Conservation (phyloP, 2,329 filamentous ascomycete genomes). For the Colletotrichum lindemuthianum region DNA sequence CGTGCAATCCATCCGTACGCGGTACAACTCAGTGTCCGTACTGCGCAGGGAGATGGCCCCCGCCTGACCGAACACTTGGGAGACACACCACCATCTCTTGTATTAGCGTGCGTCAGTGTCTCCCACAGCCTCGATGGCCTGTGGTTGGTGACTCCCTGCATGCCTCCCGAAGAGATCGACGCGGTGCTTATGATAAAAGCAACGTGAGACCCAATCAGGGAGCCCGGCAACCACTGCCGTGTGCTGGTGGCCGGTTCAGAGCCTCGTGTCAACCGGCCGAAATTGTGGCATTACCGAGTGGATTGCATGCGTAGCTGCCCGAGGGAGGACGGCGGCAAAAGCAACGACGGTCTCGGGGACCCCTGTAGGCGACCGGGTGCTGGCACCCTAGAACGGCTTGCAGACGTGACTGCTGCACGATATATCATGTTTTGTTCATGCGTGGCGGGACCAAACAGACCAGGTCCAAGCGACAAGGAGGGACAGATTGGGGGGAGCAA, state of each 20-base stretch:
- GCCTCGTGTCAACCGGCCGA: slow-evolving; percentile 36
- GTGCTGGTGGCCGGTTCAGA: slow-evolving; percentile 21
- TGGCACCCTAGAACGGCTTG: slow-evolving; percentile 18
- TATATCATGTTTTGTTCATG: slow-evolving; percentile 24
- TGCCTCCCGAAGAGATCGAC: slow-evolving; percentile 33
- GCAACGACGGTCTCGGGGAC: slow-evolving; percentile 20
- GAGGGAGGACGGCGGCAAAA: slow-evolving; percentile 33
- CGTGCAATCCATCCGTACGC: no score
- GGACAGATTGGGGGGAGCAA: background rate
- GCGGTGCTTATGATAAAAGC: slow-evolving; percentile 30
- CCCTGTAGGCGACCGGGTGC: slow-evolving; percentile 20
- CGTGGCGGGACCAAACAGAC: slow-evolving; percentile 20
- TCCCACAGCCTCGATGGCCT: slow-evolving; percentile 27
- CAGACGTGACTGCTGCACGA: slow-evolving; percentile 22
- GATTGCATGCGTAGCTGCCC: slow-evolving; percentile 35
- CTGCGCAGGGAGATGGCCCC: slow-evolving; percentile 3
- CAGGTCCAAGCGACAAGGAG: slow-evolving; percentile 17
- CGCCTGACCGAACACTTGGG: slow-evolving; percentile 32
- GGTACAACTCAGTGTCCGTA: no score
- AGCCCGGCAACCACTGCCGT: slow-evolving; percentile 17
- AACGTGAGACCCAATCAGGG: slow-evolving; percentile 27
- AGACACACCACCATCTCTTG: slow-evolving; percentile 33
- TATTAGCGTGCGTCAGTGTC: slow-evolving; percentile 31
- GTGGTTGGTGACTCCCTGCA: slow-evolving; percentile 26
- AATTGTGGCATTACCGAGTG: slow-evolving; percentile 32